Percentiles rank a stretch among this genome's conserved stretches.
Conservation (phyloP, 805 yeast species). For the Kregervanrija pseudodelftensis region DNA sequence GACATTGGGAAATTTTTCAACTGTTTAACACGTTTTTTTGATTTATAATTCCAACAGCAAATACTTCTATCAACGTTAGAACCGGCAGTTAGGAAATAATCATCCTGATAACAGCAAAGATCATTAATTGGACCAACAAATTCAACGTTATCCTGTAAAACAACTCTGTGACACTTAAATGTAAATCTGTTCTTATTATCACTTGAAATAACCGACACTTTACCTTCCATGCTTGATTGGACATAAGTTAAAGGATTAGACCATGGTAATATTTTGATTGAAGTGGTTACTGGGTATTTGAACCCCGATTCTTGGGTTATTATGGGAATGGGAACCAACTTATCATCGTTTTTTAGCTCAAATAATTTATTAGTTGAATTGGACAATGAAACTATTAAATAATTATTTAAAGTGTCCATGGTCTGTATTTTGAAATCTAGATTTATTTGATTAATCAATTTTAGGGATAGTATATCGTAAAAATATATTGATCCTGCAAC, state of each 20-base stretch:
- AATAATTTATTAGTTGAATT: conserved; percentile 46
- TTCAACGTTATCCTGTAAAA: conserved; percentile 15
- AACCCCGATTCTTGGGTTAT: conserved; percentile 56
- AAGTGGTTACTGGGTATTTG: conserved; percentile 51
- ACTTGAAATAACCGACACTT: conserved; percentile 62
- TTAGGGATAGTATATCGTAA: conserved; percentile 14
- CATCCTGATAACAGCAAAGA: conserved; percentile 11
- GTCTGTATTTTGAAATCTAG: conserved; percentile 43
- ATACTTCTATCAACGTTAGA: conserved; percentile 21
- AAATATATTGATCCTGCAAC: conserved; percentile 38
- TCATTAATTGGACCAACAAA: conserved; percentile 22
- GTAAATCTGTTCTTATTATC: conserved; percentile 45
- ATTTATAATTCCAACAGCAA: conserved; percentile 26
- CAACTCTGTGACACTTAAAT: conserved; percentile 67
- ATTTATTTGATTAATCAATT: background rate
- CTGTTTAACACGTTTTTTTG: conserved; percentile 23
- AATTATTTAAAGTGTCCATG: conserved; percentile 44
- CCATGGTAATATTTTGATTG: conserved; percentile 42
- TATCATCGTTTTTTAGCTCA: conserved; percentile 39
- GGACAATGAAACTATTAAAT: conserved; percentile 41
- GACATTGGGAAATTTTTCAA: conserved; percentile 18
- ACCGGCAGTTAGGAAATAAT: conserved; percentile 22
- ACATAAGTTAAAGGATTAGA: conserved; percentile 33
- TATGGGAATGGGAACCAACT: conserved; percentile 38
- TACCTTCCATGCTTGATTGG: conserved; percentile 71